A percentile compares a stretch with the other conserved stretches of the same genome.
phyloP scores from a whole-genome alignment of 805 yeast species.

The Brettanomyces sp. region DNA sequence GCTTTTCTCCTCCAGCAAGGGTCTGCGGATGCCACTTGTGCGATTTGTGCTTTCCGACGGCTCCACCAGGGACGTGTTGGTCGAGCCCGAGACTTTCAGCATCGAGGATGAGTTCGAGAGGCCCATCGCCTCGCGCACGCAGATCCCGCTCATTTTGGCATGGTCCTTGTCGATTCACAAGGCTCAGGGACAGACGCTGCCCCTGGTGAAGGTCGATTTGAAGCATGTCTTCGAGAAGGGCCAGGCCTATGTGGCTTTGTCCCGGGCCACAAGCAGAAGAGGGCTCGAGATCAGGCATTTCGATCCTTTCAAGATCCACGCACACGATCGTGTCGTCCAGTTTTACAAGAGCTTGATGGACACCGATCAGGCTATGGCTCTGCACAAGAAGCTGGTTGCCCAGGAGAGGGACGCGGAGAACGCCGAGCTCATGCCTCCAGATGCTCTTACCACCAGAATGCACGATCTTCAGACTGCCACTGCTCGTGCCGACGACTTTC shows the following conservation, averaged over 20 bases:
- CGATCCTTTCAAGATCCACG: slow-evolving; percentile 48
- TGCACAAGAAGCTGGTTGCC: slow-evolving; percentile 1
- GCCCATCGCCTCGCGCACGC: slow-evolving; percentile 63
- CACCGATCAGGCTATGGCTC: slow-evolving; percentile 22
- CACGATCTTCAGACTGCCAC: background rate
- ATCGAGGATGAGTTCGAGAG: slow-evolving; percentile 66
- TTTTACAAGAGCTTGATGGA: slow-evolving; percentile 50
- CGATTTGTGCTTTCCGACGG: slow-evolving; percentile 67
- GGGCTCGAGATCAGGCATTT: slow-evolving; percentile 81
- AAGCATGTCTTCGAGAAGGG: slow-evolving; percentile 77
- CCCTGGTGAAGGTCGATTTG: slow-evolving; percentile 69
- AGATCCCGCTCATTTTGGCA: slow-evolving; percentile 83
- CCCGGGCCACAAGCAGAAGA: slow-evolving; percentile 70
- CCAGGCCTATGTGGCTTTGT: slow-evolving; percentile 91
- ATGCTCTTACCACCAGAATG: background rate
- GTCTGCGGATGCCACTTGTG: slow-evolving; percentile 61
- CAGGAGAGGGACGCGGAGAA: slow-evolving; percentile 2
- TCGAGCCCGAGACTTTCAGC: slow-evolving; percentile 76
- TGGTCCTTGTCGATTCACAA: slow-evolving; percentile 96
- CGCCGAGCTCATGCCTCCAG: background rate
- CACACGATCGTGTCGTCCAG: slow-evolving; percentile 59
- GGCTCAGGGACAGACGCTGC: slow-evolving; percentile 87
- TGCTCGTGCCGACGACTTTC: background rate
- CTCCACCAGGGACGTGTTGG: slow-evolving; percentile 61
- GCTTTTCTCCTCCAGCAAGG: slow-evolving; percentile 35